Conservation (phyloP, 768 basidiomycete genomes). For the Austroboletus eburneus region DNA sequence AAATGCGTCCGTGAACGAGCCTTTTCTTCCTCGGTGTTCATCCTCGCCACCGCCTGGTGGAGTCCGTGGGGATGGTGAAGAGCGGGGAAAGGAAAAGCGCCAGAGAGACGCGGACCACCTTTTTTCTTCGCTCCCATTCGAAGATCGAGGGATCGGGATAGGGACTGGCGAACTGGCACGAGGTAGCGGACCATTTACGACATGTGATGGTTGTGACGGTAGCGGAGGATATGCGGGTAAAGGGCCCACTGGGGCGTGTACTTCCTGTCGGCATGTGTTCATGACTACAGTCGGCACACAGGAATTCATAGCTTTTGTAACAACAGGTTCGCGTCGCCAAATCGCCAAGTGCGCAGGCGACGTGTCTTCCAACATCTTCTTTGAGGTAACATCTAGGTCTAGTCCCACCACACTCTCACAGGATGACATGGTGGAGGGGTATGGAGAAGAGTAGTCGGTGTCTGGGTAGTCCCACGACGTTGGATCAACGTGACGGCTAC, state of each 20-base stretch:
- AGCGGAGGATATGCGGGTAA: constrained; percentile 12
- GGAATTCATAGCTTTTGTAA: constrained; percentile 23
- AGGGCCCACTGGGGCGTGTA: constrained; percentile 5
- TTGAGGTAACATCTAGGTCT: constrained; percentile 30
- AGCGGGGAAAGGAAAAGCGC: constrained; percentile 34
- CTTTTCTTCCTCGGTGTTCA: constrained; percentile 25
- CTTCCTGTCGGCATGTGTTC: constrained; percentile 27
- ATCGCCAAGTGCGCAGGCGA: constrained; percentile 29
- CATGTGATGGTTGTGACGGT: constrained; percentile 11
- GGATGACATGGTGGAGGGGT: constrained; percentile 41
- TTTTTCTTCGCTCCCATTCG: constrained; percentile 30
- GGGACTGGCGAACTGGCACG: constrained; percentile 28
- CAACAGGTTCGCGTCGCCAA: constrained; percentile 30
- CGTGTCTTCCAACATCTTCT: constrained; percentile 28
- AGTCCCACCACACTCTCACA: constrained; percentile 33
- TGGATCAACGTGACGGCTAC: constrained; percentile 50
- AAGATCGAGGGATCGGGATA: constrained; percentile 26
- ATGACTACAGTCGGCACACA: constrained; percentile 24
- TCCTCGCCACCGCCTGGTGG: constrained; percentile 20
- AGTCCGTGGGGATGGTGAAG: constrained; percentile 26
- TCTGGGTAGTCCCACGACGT: constrained; percentile 44
- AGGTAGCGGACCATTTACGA: constrained; percentile 10
- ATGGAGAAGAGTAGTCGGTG: constrained; percentile 45
- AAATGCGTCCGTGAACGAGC: constrained; percentile 40
- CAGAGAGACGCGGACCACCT: constrained; percentile 34